A percentile compares a stretch with the other conserved stretches of the same genome.
These are phyloP conservation scores for Trametopsis cervina DNA, from an alignment of 768 basidiomycete genomes.

Conservation along the genomic window DNA sequence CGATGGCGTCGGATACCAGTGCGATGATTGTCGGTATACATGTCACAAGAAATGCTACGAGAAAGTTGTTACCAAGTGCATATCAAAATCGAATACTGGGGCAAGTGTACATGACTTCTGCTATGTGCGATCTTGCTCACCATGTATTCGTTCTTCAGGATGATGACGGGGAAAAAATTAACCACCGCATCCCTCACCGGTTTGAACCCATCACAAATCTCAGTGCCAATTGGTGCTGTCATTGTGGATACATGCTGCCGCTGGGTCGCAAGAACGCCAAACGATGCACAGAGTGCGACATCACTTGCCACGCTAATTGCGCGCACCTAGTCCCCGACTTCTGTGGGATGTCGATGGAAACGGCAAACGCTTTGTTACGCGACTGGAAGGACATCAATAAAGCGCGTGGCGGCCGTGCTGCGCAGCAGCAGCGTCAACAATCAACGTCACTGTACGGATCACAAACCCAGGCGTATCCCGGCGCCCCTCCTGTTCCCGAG, in stretches of 20 bases:
- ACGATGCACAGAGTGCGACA: constrained; percentile 91
- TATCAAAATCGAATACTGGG: constrained; percentile 92
- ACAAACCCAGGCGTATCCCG: constrained; percentile 22
- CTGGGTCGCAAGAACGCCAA: constrained; percentile 95
- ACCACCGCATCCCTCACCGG: constrained; percentile 97
- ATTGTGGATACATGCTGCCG: constrained; percentile 97
- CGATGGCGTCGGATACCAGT: constrained; percentile 97
- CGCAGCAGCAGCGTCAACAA: constrained; percentile 31
- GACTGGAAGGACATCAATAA: constrained; percentile 90
- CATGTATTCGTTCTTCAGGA: constrained; percentile 44
- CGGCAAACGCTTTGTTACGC: constrained; percentile 86
- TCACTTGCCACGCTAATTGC: constrained; percentile 96
- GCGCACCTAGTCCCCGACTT: constrained; percentile 98
- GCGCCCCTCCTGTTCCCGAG: constrained; percentile 24
- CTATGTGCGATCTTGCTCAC: not conserved
- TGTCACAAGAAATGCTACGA: constrained; percentile 99
- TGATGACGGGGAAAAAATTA: constrained; percentile 96
- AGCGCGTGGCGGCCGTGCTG: constrained; percentile 43
- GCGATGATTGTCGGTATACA: constrained; percentile 97
- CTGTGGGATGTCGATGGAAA: constrained; percentile 99
- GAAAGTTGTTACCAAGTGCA: constrained; percentile 99
- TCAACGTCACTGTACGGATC: constrained; percentile 9
- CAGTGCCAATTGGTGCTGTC: constrained; percentile 99
- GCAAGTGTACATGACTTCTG: constrained; percentile 39
- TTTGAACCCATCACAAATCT: constrained; percentile 97